Percentiles rank a stretch among this genome's conserved stretches.
Conservation (phyloP, 805 yeast genomes). For the Zygosaccharomyces rouxii region DNA sequence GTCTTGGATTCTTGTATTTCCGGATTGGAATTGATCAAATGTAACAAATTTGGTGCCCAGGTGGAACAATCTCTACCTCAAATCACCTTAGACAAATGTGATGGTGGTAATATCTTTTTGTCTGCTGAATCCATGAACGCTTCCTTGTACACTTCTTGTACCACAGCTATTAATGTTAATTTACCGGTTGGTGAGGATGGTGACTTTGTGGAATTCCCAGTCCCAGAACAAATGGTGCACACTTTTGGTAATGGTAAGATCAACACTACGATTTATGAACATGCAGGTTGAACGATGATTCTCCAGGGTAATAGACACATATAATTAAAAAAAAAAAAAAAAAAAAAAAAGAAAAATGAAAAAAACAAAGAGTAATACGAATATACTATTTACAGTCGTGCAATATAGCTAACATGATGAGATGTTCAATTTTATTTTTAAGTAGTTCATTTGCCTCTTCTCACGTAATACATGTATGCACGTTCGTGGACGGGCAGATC, state of each 20-base stretch:
- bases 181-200: slow-evolving; percentile 66
- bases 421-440: background rate
- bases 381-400: slow-evolving; percentile 16
- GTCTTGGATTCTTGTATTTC: slow-evolving; percentile 82
- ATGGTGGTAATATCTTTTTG: slow-evolving; percentile 77
- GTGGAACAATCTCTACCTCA: slow-evolving; percentile 78
- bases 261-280: slow-evolving; percentile 71
- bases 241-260: slow-evolving; percentile 58
- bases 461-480: slow-evolving; percentile 89
- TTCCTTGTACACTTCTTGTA: slow-evolving; percentile 77
- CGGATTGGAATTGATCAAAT: slow-evolving; percentile 83
- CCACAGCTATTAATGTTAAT: slow-evolving; percentile 82
- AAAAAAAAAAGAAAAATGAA: background rate
- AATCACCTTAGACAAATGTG: slow-evolving; percentile 82
- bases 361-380: background rate
- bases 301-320: background rate
- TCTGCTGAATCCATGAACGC: slow-evolving; percentile 65
- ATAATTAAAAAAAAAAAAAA: background rate
- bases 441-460: slow-evolving; percentile 49
- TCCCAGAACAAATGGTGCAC: slow-evolving; percentile 91
- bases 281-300: slow-evolving; percentile 51
- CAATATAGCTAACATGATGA: slow-evolving; percentile 11
- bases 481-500: slow-evolving; percentile 78
- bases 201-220: slow-evolving; percentile 74
- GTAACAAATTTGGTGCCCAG: slow-evolving; percentile 77